Evolutionary conservation across 257 asterid species (phyloP).

Genomic region (Nicotiana attenuata): DNA sequence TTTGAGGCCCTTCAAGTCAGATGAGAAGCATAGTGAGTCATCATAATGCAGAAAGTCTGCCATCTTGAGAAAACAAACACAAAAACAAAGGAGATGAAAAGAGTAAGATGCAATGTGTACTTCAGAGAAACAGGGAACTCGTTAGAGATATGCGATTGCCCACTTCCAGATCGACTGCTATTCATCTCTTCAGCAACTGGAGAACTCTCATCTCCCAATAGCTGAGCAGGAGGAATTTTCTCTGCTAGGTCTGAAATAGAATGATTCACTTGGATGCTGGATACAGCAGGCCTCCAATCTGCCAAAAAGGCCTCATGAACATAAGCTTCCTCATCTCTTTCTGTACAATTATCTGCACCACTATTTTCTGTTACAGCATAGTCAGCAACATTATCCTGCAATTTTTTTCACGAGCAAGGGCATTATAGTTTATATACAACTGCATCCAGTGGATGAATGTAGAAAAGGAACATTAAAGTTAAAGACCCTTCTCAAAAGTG

Average conservation of each 20-base stretch:
- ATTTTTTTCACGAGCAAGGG: neutral
- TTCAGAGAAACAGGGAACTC: slow-evolving; percentile 44
- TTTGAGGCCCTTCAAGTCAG: slow-evolving; percentile 39
- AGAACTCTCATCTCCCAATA: slow-evolving; percentile 31
- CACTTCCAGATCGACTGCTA: slow-evolving; percentile 24
- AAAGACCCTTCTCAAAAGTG: neutral
- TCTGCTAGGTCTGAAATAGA: slow-evolving; percentile 5
- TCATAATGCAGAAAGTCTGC: slow-evolving; percentile 14
- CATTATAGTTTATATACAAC: slow-evolving; percentile 4
- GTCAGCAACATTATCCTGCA: slow-evolving; percentile 61
- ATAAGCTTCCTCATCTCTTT: slow-evolving; percentile 79
- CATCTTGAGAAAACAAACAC: neutral
- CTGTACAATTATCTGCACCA: slow-evolving; percentile 37
- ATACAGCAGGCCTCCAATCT: slow-evolving; percentile 70
- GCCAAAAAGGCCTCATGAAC: slow-evolving; percentile 98
- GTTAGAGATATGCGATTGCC: slow-evolving; percentile 29
- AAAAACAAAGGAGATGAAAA: neutral
- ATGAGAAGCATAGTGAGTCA: slow-evolving; percentile 17
- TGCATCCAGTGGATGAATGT: neutral
- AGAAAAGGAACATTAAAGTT: neutral
- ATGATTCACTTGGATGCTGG: slow-evolving; percentile 30
- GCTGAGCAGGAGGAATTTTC: slow-evolving; percentile 17
- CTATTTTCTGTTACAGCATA: slow-evolving; percentile 43
- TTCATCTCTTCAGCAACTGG: slow-evolving; percentile 34
- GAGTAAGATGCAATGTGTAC: slow-evolving; percentile 26